Base-by-base conservation (phyloP, 805 yeast species). In the Suhomyces xylopsoci region DNA sequence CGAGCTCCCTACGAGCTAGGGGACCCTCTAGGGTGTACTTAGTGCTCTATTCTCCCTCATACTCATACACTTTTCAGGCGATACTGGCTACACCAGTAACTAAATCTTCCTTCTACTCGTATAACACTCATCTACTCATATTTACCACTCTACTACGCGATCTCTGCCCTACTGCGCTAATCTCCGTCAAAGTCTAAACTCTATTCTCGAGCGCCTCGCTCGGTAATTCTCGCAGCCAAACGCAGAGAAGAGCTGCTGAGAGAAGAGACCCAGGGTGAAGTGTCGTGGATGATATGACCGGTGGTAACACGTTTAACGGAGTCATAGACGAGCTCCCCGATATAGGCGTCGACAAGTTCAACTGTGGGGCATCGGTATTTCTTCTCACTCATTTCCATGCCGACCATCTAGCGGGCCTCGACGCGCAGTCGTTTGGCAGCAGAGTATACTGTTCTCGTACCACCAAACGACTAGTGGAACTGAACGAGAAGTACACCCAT, bases 371-470 rank as follows among this genome's bases (percentile, higher is more conserved):
- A 0, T 53, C 59, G 2, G 55, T 64, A 4, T 70, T 57, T 49
- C 59, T 74, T 3, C 69, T 83, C 7, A 76, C 86, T 0, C 87
- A 83, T 57, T 71, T 74, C 50, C 88, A 83, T 61, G 61, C 76
- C 1, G 87, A 83, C 56, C 87, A 82, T 59, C 60, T 82, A 46
- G 62, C 54, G 0, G 87, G 87, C 0, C 62, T 83, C 12, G 69
- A 69, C 1, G 63, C 70, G 43, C 58, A 64, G n/a, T 68, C 70
- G 51, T 65, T 71, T 44, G 71, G 75, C 1, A 74, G 77, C 7
- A 56, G 55, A 5, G 75, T 82, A 1, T 80, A 80, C 58, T 81
- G 86, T 62, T 71, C 82, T 4, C 59, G 63, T 7, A 66, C 73
- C 3, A 81, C 84, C 0, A 64, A 61, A 48, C 50, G 44, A 25